Evolutionary conservation across 2,329 filamentous ascomycete species (phyloP), one percentile per base, ranked within the genome.

Genomic region (Diaporthe longicolla): DNA sequence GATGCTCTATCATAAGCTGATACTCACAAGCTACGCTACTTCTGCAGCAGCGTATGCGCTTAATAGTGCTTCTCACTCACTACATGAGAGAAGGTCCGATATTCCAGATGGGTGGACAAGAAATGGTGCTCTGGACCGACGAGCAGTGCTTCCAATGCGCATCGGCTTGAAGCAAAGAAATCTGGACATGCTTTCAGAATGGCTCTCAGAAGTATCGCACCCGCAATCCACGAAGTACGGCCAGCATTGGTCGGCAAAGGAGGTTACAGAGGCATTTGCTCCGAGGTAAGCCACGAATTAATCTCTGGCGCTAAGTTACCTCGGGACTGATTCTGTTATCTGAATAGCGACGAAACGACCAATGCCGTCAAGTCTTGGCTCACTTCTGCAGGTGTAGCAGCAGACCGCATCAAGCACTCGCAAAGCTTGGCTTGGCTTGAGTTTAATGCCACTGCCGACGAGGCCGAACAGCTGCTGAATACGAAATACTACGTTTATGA

Each of bases 161-260:
- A 65, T 75, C n/a, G 74, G 74, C 11, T 59, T 75, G 55, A 75
- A 74, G 69, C 72, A 75, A 45, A 63, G 74, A 11, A 75, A 74
- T 15, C 57, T 74, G 48, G 63, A 75, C 26, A 55, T 72, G 72
- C 21, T 73, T 3, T n/a, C 74, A 8, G 37, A 37, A 21, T 75
- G 65, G 52, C 71, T 75, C 21, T 55, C 73, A 21, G 71, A 68
- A 37, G 74, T 73, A 11, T 75, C 74, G 6, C 35, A 73, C n/a
- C 71, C 74, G 1, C 66, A 68, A 21, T 73, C 71, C 45, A 58
- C 35, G 52, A 73, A 71, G 37, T 75, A 75, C 35, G 72, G 74
- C 9, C 74, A 74, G 55, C 72, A 74, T 48, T 75, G 74, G 74
- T 72, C 66, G 40, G 54, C 74, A 8, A 61, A 74, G 10, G 70